These are phyloP conservation scores for Xylariaceae sp. DNA, from an alignment of 2,329 filamentous ascomycete species.

Conservation along the genomic window DNA sequence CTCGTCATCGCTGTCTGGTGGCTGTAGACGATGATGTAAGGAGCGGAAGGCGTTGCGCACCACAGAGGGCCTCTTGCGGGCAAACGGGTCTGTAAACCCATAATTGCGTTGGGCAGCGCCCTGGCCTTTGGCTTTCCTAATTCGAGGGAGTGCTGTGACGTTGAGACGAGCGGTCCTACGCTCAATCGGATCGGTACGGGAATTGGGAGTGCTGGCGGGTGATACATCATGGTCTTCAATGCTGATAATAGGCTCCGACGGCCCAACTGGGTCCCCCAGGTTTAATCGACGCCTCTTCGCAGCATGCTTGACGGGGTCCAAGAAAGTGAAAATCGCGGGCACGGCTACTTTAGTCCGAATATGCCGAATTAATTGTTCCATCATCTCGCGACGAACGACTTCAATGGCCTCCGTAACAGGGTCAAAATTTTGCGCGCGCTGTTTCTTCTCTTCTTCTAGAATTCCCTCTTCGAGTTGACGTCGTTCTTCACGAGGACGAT, in stretches of 20 bases:
- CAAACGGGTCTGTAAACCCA: conserved; percentile 72
- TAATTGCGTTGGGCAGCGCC: conserved; percentile 63
- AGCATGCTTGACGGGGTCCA: conserved; percentile 81
- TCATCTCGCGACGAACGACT: conserved; percentile 78
- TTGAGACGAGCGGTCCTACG: conserved; percentile 62
- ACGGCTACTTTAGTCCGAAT: conserved; percentile 87
- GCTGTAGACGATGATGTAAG: conserved; percentile 78
- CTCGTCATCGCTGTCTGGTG: conserved; percentile 80
- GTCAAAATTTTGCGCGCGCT: conserved; percentile 85
- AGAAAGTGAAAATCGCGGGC: conserved; percentile 77
- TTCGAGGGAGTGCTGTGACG: conserved; percentile 72
- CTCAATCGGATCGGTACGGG: conserved; percentile 66
- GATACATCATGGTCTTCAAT: conserved; percentile 68
- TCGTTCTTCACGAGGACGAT: conserved; percentile 69
- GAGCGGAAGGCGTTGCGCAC: conserved; percentile 71
- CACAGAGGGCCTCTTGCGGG: conserved; percentile 64
- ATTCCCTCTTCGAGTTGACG: conserved; percentile 80
- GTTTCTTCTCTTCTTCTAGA: conserved; percentile 86
- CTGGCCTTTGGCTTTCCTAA: conserved; percentile 69
- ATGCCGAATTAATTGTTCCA: conserved; percentile 85
- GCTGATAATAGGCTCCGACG: conserved; percentile 55
- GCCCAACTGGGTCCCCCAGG: conserved; percentile 40
- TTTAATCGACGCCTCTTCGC: conserved; percentile 82
- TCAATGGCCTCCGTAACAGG: conserved; percentile 86
- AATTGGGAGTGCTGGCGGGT: conserved; percentile 69